Percentiles rank a stretch among this genome's conserved stretches.
These are phyloP conservation scores for Neopestalotiopsis sp. DNA, from an alignment of 2,329 filamentous ascomycete species.

Conservation along the genomic window DNA sequence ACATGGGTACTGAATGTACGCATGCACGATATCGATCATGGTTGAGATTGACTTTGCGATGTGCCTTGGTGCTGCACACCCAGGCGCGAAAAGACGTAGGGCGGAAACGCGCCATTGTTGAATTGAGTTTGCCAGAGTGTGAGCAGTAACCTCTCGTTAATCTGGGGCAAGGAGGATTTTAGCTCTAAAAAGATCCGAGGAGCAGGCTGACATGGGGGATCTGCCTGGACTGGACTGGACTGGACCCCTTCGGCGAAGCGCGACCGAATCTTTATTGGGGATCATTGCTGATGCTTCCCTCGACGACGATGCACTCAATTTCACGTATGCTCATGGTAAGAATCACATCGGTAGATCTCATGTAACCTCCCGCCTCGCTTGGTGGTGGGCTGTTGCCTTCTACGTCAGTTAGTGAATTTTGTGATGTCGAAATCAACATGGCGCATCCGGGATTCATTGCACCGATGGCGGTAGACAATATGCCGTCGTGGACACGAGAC, in stretches of 20 bases:
- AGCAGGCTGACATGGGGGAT: constrained; percentile 1
- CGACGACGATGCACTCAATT: neutral
- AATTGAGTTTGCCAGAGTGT: constrained; percentile 1
- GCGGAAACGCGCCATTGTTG: neutral
- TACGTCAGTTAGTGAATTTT: neutral
- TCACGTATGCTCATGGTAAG: neutral
- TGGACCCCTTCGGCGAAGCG: neutral
- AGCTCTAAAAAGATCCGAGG: constrained; percentile 4
- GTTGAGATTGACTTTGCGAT: constrained; percentile 2
- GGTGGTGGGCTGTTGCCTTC: neutral
- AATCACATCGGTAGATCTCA: neutral
- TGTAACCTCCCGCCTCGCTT: neutral
- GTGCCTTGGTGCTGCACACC: neutral
- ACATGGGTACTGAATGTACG: neutral
- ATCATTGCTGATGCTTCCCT: too few relatives aligned
- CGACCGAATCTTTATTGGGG: too few relatives aligned
- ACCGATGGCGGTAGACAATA: neutral
- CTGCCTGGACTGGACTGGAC: neutral
- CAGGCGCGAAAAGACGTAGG: neutral
- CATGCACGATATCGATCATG: neutral
- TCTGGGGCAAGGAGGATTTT: neutral
- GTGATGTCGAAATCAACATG: neutral
- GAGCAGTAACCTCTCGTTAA: constrained; percentile 2
- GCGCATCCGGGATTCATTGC: neutral
- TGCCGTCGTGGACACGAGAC: neutral